Evolutionary conservation across 2,329 filamentous ascomycete genomes (phyloP).

Genomic region (Fusarium brachygibbosum): DNA sequence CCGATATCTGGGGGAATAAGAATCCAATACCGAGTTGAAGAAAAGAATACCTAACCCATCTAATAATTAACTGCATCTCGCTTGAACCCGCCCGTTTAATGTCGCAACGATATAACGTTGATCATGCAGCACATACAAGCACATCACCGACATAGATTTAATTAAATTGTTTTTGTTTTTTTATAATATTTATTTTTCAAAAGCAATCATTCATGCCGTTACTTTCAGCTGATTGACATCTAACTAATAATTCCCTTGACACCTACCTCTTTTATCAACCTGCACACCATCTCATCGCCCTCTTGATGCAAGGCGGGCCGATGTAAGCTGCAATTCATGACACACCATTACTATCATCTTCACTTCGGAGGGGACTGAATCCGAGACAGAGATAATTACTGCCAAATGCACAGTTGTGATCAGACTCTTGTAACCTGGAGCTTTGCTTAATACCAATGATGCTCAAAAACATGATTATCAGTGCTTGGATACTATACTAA

Average conservation of each 20-base stretch:
- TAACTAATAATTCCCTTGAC: slow-evolving; percentile 5
- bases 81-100: background rate
- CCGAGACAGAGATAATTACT: background rate
- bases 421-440: background rate
- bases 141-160: background rate
- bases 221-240: slow-evolving; percentile 20
- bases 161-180: background rate
- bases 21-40: slow-evolving; percentile 13
- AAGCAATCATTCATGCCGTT: background rate
- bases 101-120: background rate
- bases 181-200: background rate
- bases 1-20: slow-evolving; percentile 31
- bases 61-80: background rate
- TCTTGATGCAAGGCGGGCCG: slow-evolving; percentile 37
- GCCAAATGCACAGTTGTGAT: background rate
- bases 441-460: background rate
- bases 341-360: slow-evolving; percentile 9
- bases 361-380: background rate
- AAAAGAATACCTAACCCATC: slow-evolving; percentile 5
- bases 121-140: background rate
- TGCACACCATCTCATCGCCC: slow-evolving; percentile 25
- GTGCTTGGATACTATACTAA: background rate
- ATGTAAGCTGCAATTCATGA: slow-evolving; percentile 21
- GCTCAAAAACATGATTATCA: background rate
- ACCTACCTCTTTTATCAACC: slow-evolving; percentile 37